Percentiles rank a stretch among this genome's conserved stretches.
phyloP scores from a whole-genome alignment of 352 stramenopile species.

The Globisporangium recalcitrans region DNA sequence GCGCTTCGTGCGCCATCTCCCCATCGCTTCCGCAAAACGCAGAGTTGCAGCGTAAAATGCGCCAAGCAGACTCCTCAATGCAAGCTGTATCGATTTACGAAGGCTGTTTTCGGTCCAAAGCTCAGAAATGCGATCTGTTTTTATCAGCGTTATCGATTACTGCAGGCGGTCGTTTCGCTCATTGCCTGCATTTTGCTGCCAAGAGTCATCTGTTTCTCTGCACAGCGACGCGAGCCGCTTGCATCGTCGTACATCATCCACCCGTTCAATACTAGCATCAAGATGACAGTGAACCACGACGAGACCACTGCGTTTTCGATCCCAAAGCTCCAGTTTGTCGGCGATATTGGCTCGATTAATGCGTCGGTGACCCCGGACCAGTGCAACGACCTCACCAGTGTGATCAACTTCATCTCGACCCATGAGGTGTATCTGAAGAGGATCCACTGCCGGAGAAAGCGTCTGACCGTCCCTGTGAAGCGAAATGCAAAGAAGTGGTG shows the following conservation, averaged over 20 bases:
- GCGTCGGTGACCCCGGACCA: conserved; percentile 61
- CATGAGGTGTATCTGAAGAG: conserved; percentile 83
- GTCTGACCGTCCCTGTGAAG: conserved; percentile 43
- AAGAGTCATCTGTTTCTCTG: conserved; percentile 15
- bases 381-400: conserved; percentile 75
- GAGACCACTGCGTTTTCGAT: conserved; percentile 59
- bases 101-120: background rate
- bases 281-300: conserved; percentile 80
- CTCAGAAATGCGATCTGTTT: background rate
- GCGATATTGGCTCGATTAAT: conserved; percentile 61
- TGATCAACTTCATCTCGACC: conserved; percentile 70
- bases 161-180: conserved; percentile 2
- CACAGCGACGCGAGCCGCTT: conserved; percentile 23
- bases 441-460: conserved; percentile 65
- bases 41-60: too few relatives aligned
- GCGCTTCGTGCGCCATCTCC: conserved; percentile 41
- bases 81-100: background rate
- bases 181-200: background rate
- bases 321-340: conserved; percentile 60
- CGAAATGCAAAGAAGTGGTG: conserved; percentile 61
- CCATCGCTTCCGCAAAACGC: conserved; percentile 25
- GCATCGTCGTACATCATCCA: conserved; percentile 50
- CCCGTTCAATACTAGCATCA: conserved; percentile 68
- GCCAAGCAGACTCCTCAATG: background rate
- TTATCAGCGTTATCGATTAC: background rate